Evolutionary conservation across 495 filamentous ascomycete species (phyloP).

Genomic region (Terfezia boudieri): DNA sequence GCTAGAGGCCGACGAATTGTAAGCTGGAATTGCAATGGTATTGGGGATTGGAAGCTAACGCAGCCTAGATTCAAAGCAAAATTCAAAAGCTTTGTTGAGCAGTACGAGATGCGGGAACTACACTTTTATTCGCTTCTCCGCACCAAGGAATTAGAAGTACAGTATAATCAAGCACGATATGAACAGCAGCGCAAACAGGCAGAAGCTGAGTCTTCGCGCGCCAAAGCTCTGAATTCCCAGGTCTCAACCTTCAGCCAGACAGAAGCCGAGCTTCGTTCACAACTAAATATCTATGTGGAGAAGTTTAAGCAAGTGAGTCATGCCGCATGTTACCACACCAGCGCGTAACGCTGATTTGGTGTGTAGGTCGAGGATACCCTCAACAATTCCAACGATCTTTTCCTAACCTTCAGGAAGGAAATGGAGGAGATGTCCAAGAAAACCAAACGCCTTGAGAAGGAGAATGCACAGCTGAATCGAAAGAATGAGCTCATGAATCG

Average conservation of each 20-base stretch:
- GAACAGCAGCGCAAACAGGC: slow-evolving; percentile 75
- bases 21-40: slow-evolving; percentile 16
- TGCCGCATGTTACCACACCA: background rate
- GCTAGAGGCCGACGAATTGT: slow-evolving; percentile 75
- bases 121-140: slow-evolving; percentile 77
- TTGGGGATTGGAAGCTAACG: background rate
- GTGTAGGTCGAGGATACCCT: slow-evolving; percentile 88
- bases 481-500: slow-evolving; percentile 86
- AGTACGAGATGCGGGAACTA: slow-evolving; percentile 82
- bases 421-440: slow-evolving; percentile 99
- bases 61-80: slow-evolving; percentile 39
- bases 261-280: slow-evolving; percentile 75
- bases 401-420: slow-evolving; percentile 93
- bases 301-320: slow-evolving; percentile 94
- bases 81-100: slow-evolving; percentile 82
- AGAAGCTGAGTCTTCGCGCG: slow-evolving; percentile 54
- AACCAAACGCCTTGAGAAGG: slow-evolving; percentile 90
- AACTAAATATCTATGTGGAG: slow-evolving; percentile 96
- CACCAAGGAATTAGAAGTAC: slow-evolving; percentile 90
- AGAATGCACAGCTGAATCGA: slow-evolving; percentile 72
- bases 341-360: slow-evolving; percentile 7
- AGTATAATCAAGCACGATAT: slow-evolving; percentile 62
- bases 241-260: slow-evolving; percentile 94
- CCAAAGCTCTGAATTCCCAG: slow-evolving; percentile 65
- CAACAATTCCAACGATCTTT: slow-evolving; percentile 96